Conservation (phyloP, 768 basidiomycete species). For the Infundibulicybe gibba region DNA sequence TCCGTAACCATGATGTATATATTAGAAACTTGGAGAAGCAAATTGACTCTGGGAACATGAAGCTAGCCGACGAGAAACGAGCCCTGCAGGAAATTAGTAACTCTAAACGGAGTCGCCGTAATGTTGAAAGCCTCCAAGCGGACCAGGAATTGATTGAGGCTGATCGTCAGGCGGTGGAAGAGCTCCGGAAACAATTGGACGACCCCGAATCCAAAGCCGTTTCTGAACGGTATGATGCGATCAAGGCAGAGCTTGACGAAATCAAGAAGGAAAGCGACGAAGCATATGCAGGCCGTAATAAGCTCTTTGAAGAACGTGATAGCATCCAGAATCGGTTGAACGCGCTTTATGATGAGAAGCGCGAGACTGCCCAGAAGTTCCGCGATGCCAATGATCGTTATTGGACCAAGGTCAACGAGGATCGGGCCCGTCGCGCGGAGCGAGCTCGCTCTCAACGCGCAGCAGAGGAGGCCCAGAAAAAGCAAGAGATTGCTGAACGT, state of each 20-base stretch:
- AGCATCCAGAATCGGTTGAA: conserved; percentile 66
- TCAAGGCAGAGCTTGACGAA: conserved; percentile 82
- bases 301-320: conserved; percentile 87
- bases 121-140: conserved; percentile 77
- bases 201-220: conserved; percentile 86
- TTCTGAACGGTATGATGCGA: conserved; percentile 75
- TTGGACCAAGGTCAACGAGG: conserved; percentile 84
- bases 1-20: conserved; percentile 9
- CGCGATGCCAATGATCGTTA: conserved; percentile 83
- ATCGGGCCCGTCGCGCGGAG: conserved; percentile 81
- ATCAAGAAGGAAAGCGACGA: conserved; percentile 87
- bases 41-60: conserved; percentile 89
- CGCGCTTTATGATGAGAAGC: conserved; percentile 69
- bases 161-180: conserved; percentile 72
- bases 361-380: conserved; percentile 65
- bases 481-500: conserved; percentile 72
- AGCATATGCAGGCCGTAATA: conserved; percentile 72
- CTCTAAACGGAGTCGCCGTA: conserved; percentile 64
- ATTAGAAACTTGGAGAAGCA: conserved; percentile 79
- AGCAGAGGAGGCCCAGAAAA: conserved; percentile 76
- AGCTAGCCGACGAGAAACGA: conserved; percentile 93
- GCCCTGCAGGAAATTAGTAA: conserved; percentile 86
- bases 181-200: conserved; percentile 78
- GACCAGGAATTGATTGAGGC: conserved; percentile 80
- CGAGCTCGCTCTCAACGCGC: conserved; percentile 69